Conservation (phyloP, 176 grass and related monocot species). For the Oryza punctata region DNA sequence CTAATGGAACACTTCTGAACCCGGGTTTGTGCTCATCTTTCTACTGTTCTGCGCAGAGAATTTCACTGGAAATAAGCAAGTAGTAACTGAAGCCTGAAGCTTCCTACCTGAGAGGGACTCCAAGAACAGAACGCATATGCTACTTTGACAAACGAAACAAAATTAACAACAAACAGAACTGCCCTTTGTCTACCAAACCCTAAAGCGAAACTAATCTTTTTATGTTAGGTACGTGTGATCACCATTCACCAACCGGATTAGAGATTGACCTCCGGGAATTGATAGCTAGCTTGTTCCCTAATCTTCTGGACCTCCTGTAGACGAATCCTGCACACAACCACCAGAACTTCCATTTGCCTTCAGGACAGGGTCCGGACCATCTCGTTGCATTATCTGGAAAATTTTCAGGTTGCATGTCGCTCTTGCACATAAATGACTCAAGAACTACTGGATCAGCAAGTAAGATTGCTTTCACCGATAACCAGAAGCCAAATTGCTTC, state of each 20-base stretch:
- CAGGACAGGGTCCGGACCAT: neutral
- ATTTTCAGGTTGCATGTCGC: neutral
- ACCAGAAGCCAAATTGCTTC: neutral
- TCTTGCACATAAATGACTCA: neutral
- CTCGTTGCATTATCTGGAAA: neutral
- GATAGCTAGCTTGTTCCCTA: conserved; percentile 24
- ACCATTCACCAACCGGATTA: conserved; percentile 34
- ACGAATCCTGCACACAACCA: neutral
- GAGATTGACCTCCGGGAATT: neutral
- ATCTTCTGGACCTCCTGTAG: neutral
- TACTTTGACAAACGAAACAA: conserved; percentile 22
- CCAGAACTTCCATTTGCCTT: neutral
- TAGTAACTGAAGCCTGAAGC: neutral
- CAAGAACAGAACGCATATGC: neutral
- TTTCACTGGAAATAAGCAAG: neutral
- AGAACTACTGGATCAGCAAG: neutral
- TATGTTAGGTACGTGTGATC: conserved; percentile 37
- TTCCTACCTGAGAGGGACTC: neutral
- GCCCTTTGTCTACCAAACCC: conserved; percentile 25
- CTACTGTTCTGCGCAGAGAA: neutral
- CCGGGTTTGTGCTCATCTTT: neutral
- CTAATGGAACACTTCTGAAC: neutral
- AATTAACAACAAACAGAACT: conserved; percentile 30
- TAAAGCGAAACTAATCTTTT: conserved; percentile 22
- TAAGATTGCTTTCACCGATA: neutral